phyloP scores from a whole-genome alignment of 306 rosid genomes.

The Trifolium repens region DNA sequence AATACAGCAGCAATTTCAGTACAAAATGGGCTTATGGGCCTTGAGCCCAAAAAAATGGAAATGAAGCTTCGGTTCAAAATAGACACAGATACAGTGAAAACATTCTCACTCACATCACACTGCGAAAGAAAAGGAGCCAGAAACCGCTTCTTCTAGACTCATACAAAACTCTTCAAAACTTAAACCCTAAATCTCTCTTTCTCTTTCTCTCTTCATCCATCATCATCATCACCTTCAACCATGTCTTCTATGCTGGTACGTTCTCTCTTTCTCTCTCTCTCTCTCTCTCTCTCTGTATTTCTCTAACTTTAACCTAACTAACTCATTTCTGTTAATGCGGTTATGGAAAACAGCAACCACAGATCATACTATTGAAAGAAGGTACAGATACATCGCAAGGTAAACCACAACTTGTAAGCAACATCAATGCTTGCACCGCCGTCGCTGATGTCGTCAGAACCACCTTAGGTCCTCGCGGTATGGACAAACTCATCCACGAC shows the following conservation, averaged over 20 bases:
- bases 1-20: background rate
- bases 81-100: background rate
- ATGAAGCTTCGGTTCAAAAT: background rate
- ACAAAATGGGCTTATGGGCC: background rate
- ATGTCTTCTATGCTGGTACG: slow-evolving; percentile 92
- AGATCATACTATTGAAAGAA: slow-evolving; percentile 93
- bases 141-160: slow-evolving; percentile 7
- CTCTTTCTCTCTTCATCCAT: slow-evolving; percentile 3
- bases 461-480: slow-evolving; percentile 94
- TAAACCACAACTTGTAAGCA: slow-evolving; percentile 89
- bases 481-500: slow-evolving; percentile 97
- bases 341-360: slow-evolving; percentile 81
- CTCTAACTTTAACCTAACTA: slow-evolving; percentile 5
- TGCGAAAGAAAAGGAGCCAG: slow-evolving; percentile 33
- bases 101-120: background rate
- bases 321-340: slow-evolving; percentile 39
- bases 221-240: slow-evolving; percentile 52
- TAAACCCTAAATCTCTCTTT: slow-evolving; percentile 58
- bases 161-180: slow-evolving; percentile 10
- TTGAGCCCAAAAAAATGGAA: slow-evolving; percentile 5
- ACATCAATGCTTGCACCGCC: slow-evolving; percentile 94
- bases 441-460: slow-evolving; percentile 93
- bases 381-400: slow-evolving; percentile 99
- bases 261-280: background rate
- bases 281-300: background rate